Conservation (phyloP, 495 filamentous ascomycete species). For the Neurospora hispaniola region DNA sequence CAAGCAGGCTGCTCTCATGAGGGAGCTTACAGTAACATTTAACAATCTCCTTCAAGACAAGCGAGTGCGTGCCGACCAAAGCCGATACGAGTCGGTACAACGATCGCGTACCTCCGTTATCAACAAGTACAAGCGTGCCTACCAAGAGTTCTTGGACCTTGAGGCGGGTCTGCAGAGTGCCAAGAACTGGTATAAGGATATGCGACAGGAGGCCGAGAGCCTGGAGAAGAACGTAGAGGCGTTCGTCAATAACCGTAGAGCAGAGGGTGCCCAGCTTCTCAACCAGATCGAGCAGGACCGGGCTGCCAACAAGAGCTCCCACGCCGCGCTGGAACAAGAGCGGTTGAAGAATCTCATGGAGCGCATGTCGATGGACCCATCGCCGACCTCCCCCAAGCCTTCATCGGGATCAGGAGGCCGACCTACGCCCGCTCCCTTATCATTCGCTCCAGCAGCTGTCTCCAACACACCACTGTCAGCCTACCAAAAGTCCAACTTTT, state of each 20-base stretch:
- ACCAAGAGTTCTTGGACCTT: conserved; percentile 89
- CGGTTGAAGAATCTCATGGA: conserved; percentile 87
- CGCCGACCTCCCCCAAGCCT: conserved; percentile 30
- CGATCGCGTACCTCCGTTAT: conserved; percentile 72
- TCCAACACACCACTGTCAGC: conserved; percentile 22
- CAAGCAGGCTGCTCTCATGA: conserved; percentile 88
- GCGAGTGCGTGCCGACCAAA: conserved; percentile 85
- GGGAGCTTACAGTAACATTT: conserved; percentile 84
- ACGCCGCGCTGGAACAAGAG: conserved; percentile 78
- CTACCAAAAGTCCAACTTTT: conserved; percentile 38
- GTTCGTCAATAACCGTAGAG: conserved; percentile 87
- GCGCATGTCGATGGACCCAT: conserved; percentile 71
- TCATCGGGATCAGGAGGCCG: conserved; percentile 13
- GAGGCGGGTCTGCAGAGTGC: conserved; percentile 74
- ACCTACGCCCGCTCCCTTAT: conserved; percentile 37
- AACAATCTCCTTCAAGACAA: conserved; percentile 86
- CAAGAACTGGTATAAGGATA: conserved; percentile 87
- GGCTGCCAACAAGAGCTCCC: conserved; percentile 52
- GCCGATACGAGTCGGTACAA: conserved; percentile 82
- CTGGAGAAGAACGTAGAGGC: conserved; percentile 94
- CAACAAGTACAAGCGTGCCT: conserved; percentile 80
- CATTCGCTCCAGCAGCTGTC: conserved; percentile 11
- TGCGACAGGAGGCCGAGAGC: conserved; percentile 89
- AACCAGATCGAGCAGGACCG: conserved; percentile 77
- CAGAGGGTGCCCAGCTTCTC: conserved; percentile 83